These are phyloP conservation scores for Volutella citrinella DNA, from an alignment of 2,329 filamentous ascomycete species.

Conservation along the genomic window DNA sequence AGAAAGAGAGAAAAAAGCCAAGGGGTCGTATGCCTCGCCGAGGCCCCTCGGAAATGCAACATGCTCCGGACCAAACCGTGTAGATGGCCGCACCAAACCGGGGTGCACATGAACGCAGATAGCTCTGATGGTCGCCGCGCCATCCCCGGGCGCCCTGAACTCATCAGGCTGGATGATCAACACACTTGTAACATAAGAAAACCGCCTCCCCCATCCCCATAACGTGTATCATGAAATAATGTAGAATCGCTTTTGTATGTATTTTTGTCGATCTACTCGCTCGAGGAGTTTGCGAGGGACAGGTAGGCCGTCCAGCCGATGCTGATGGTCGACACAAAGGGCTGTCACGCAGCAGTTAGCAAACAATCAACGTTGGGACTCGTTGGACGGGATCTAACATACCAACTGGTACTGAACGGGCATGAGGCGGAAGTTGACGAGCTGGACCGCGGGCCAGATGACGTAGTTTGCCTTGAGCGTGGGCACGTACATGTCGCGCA, in stretches of 20 bases:
- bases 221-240: too few species aligned
- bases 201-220: too few species aligned
- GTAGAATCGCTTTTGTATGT: neutral
- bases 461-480: conserved; percentile 94
- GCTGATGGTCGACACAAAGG: conserved; percentile 92
- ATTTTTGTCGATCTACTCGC: conserved; percentile 47
- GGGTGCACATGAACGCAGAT: too few species aligned
- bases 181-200: conserved; percentile 5
- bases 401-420: conserved; percentile 96
- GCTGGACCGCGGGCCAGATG: conserved; percentile 92
- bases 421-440: conserved; percentile 94
- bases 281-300: conserved; percentile 83
- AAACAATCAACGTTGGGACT: neutral
- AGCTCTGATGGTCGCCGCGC: too few species aligned
- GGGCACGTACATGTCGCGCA: conserved; percentile 89
- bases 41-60: conserved; percentile 3
- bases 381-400: conserved; percentile 38
- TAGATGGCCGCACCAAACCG: too few species aligned
- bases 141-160: too few species aligned
- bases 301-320: conserved; percentile 98
- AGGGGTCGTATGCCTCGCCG: neutral
- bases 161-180: too few species aligned
- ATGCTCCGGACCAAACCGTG: neutral
- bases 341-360: conserved; percentile 48
- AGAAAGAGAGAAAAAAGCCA: neutral